Base-by-base conservation (phyloP, 208 protist genomes). In the Angomonas ambiguus region DNA sequence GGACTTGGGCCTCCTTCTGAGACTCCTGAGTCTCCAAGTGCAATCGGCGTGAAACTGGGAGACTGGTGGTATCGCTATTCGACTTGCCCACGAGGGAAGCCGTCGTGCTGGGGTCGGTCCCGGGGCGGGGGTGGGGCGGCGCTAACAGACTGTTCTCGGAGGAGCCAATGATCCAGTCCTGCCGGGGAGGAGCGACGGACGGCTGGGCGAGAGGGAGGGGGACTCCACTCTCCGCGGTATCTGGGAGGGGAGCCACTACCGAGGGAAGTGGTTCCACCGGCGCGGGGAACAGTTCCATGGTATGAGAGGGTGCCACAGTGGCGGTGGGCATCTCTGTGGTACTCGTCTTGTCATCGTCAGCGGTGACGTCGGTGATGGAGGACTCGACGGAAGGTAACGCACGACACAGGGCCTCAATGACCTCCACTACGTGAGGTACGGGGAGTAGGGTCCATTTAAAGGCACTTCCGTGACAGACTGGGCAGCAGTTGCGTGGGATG, bases 361-460 rank as follows among this genome's bases (percentile, higher is more conserved):
- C n/a, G n/a, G n/a, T n/a, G n/a, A n/a, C n/a, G 16, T 16, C 38
- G 38, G 8, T 16, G 38, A 45, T 8, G 11, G 16, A 16, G 8
- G 38, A n/a, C 38, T 45, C 38, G 8, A 45, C 11, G 8, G 38
- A n/a, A 8, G 38, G n/a, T 20, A 31, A 22, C 51, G 11, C 22
- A 10, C 10, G 11, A 11, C 51, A 57, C 51, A 57, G 22, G 11
- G n/a, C 51, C 22, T 61, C 6, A 20, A 61, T 34, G 1, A 61
- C 3, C 1, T 61, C 55, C 2, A 8, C 2, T 1, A 61, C 16
- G 18, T 22, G n/a, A 1, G 55, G 55, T 32, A 61, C 55, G 1
- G 55, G 1, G 27, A 38, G 55, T 32, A 61, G 55, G 1, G 55
- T 61, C 55, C 55, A 61, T 32, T 61, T 61, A 32, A 61, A 61